Base-by-base conservation (phyloP, 2,329 filamentous ascomycete species). In the Hypoxylon sp. region DNA sequence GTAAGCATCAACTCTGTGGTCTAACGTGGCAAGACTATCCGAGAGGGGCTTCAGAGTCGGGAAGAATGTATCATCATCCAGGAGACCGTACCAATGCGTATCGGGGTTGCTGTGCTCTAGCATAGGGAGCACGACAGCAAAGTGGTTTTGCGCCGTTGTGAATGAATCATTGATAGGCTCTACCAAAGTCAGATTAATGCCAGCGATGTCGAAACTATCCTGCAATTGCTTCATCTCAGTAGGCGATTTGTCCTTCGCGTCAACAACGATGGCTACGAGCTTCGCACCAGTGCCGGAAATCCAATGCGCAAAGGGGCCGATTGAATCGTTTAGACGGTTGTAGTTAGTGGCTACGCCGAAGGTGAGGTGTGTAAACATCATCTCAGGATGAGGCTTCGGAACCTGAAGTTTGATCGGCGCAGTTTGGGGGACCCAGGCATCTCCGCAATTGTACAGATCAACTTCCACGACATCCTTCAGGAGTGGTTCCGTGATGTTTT, bases 21-120 rank as follows among this genome's bases (percentile, higher is more conserved):
- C 83, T 68, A 86, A 82, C 38, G 78, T 74, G 34, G 72, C 73
- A 1, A 90, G 80, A 5, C 82, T 80, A n/a, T 82, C 75, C 21
- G 83, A 79, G 14, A 90, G 78, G 0, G 81, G 80, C 56, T 83
- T 76, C 48, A 90, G 82, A 1, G 84, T 86, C 1, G 85, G 83
- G 75, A 89, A 89, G 75, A 90, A 90, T 1, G 88, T 90, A 71
- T 90, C 88, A 72, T 90, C 88, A 73, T 90, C 87, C 38, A 90
- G 82, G 52, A 90, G 80, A 49, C 82, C 84, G 13, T 84, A 82
- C 87, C 88, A 90, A 32, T 80, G 78, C 0, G 86, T 87, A 13
- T 80, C 72, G 0, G 81, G 75, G 9, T 78, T 81, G 32, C 80
- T 75, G 53, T 82, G 78, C 23, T 80, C 74, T 23, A 86, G 76